Evolutionary conservation across 2,329 filamentous ascomycete genomes (phyloP), one percentile per base, ranked within the genome.

Genomic region (Camptophora hylomeconis): DNA sequence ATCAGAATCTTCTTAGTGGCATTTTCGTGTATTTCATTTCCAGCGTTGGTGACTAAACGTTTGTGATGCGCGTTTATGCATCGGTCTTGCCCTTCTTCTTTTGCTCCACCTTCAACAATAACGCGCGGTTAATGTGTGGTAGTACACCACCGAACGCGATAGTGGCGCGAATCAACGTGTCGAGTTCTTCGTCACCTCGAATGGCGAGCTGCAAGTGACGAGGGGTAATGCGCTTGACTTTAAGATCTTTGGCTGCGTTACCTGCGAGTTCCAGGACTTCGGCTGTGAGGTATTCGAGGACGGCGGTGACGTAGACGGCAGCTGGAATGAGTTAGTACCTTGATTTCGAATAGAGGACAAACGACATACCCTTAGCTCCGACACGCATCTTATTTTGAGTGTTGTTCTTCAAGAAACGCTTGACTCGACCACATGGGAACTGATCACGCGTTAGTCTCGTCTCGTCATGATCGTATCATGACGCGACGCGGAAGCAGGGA

Each of bases 311-410:
- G 56, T 98, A 98, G 49, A 98, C 89, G 44, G 89, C 86, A 42
- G 89, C 89, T 67, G 39, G 24, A 17, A 15, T 17, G 22, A 21
- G 18, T 34, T 33, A 40, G 21, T 38, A 30, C 48, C 40, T 30
- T 12, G 9, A 24, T 4, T 17, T 24, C 16, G 12, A 24, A 11
- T 28, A 28, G 17, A 22, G 36, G 8, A 25, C 19, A 20, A 13
- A 11, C 21, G 17, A 27, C 49, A 28, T 56, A 67, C 63, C 63
- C 69, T 95, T 95, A 52, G 87, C 89, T 49, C 89, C 89, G 45
- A 98, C 92, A 61, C 89, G 87, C 82, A 94, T 95, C 70, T 95
- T 95, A 65, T 94, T 92, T 57, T 95, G 89, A 27, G 89, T 95
- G 65, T 94, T 94, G 60, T 83, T 84, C 74, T 95, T 94, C 56